Evolutionary conservation across 2,329 filamentous ascomycete species (phyloP).

Genomic region (Pseudocercospora crystallina): DNA sequence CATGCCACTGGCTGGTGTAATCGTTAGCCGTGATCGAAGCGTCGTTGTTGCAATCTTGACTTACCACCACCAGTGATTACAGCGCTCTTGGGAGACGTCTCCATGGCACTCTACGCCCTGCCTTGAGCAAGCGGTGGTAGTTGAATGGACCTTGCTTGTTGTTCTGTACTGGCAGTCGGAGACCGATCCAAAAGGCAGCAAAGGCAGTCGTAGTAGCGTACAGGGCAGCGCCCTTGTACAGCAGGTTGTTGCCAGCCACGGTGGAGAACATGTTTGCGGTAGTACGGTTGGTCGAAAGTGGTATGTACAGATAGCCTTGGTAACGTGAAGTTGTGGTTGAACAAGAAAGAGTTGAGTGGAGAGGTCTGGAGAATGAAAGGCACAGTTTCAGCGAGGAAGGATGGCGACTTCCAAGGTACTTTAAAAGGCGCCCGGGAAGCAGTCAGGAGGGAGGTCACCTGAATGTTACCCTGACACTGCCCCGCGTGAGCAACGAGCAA

Average conservation of each 20-base stretch:
- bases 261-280: constrained; percentile 26
- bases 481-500: constrained; percentile 2
- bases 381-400: constrained; percentile 1
- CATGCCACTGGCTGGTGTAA: constrained; percentile 39
- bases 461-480: constrained; percentile 1
- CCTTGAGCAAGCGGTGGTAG: constrained; percentile 32
- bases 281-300: no score
- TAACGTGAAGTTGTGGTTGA: constrained; percentile 5
- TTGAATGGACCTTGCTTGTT: constrained; percentile 34
- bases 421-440: constrained; percentile 1
- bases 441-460: not conserved
- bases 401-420: constrained; percentile 7
- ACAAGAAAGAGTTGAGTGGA: constrained; percentile 11
- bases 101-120: constrained; percentile 31
- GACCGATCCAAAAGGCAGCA: constrained; percentile 31
- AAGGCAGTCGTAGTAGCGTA: constrained; percentile 34
- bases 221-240: constrained; percentile 32
- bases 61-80: constrained; percentile 25
- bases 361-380: constrained; percentile 4
- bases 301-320: constrained; percentile 9
- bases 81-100: constrained; percentile 31
- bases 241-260: constrained; percentile 20
- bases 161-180: constrained; percentile 32
- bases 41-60: not conserved
- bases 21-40: not conserved